These are phyloP conservation scores for Meyerozyma smithsonii DNA, from an alignment of 1,139 yeast genomes.

Conservation along the genomic window DNA sequence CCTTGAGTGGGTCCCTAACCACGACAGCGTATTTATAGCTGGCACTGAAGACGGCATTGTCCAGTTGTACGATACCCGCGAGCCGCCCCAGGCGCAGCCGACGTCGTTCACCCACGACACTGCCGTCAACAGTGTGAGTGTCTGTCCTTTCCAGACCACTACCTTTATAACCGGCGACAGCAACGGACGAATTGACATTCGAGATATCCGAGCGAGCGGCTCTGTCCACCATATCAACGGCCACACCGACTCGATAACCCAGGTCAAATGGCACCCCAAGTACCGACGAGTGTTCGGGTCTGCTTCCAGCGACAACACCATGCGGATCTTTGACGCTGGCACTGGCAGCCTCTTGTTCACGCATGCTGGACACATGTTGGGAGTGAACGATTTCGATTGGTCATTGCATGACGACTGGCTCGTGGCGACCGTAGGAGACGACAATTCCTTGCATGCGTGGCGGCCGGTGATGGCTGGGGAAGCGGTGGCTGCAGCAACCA, in stretches of 20 bases:
- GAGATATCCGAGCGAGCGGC: conserved; percentile 60
- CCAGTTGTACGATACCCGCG: conserved; percentile 48
- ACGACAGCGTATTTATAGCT: conserved; percentile 50
- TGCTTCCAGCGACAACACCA: conserved; percentile 67
- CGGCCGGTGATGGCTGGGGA: conserved; percentile 37
- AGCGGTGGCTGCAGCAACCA: background rate
- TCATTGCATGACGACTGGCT: conserved; percentile 75
- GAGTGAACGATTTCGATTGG: conserved; percentile 87
- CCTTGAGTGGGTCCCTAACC: conserved; percentile 55
- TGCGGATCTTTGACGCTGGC: conserved; percentile 64
- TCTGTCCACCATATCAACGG: conserved; percentile 31
- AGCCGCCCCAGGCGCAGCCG: conserved; percentile 12
- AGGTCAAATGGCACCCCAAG: conserved; percentile 75
- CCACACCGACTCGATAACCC: conserved; percentile 62
- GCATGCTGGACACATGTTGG: conserved; percentile 89
- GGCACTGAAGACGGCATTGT: conserved; percentile 55
- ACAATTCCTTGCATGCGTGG: conserved; percentile 87
- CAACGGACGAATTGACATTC: conserved; percentile 51
- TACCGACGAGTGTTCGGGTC: conserved; percentile 59
- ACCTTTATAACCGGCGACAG: conserved; percentile 69
- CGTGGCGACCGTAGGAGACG: conserved; percentile 80
- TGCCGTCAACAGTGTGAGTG: conserved; percentile 63
- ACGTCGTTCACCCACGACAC: conserved; percentile 20
- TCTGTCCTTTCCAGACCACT: conserved; percentile 51
- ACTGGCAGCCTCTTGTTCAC: conserved; percentile 51